These are phyloP conservation scores for Aspergillus avenaceus DNA, from an alignment of 495 filamentous ascomycete species.

Conservation along the genomic window DNA sequence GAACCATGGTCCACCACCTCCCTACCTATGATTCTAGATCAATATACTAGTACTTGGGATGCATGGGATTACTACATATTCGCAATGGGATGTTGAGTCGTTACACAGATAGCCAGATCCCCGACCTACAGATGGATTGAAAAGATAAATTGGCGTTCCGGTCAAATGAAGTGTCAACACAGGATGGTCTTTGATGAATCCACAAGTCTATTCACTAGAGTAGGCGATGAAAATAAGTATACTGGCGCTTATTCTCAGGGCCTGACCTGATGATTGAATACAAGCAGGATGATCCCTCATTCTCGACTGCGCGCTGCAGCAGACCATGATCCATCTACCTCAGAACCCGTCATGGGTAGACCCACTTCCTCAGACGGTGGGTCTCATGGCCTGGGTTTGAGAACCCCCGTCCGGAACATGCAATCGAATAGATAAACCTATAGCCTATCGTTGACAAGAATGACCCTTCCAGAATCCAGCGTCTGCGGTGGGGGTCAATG, in stretches of 20 bases:
- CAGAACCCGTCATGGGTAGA: constrained; percentile 1
- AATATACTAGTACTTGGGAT: constrained; percentile 23
- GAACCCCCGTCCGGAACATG: too few species aligned
- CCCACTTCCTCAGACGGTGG: constrained; percentile 1
- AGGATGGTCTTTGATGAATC: not conserved
- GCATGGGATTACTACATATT: constrained; percentile 28
- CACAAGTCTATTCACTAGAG: not conserved
- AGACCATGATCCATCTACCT: not conserved
- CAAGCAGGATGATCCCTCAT: not conserved
- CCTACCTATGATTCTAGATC: constrained; percentile 23
- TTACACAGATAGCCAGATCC: too few species aligned
- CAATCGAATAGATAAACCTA: too few species aligned
- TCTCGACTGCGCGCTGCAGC: not conserved
- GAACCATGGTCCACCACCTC: constrained; percentile 25
- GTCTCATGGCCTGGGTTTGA: too few species aligned
- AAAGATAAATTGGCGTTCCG: constrained; percentile 12
- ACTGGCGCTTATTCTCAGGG: not conserved
- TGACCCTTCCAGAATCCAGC: not conserved
- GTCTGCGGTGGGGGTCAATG: not conserved
- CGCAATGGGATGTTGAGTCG: constrained; percentile 22
- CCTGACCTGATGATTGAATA: not conserved
- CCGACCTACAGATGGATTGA: constrained; percentile 14
- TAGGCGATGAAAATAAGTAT: constrained; percentile 2
- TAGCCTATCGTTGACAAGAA: not conserved
- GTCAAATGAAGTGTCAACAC: not conserved